A percentile compares a stretch with the other conserved stretches of the same genome.
Conservation (phyloP, 352 stramenopile species). For the Globisporangium nagaii region DNA sequence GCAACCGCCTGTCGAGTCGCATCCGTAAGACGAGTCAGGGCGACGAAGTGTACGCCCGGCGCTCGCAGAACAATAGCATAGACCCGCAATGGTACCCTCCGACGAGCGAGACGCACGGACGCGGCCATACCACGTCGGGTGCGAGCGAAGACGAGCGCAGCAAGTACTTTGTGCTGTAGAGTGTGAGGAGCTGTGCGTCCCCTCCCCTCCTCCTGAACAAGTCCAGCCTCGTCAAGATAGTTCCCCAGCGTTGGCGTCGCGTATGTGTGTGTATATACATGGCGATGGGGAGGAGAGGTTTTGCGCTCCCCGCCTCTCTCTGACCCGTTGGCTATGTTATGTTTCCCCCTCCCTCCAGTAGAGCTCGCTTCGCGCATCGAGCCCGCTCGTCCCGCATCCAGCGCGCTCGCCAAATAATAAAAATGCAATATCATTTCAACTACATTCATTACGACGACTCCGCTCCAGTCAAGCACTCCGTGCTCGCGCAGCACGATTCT, state of each 20-base stretch:
- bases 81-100: conserved; percentile 35
- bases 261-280: neutral
- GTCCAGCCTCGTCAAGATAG: neutral
- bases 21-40: conserved; percentile 54
- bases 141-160: conserved; percentile 66
- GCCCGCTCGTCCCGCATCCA: neutral
- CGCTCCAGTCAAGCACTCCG: too few species aligned
- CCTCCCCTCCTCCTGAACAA: too few species aligned
- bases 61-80: conserved; percentile 66
- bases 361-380: neutral
- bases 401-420: too few species aligned
- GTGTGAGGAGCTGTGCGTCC: neutral
- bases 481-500: too few species aligned
- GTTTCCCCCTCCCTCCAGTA: neutral
- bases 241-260: neutral
- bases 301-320: neutral
- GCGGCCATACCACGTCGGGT: conserved; percentile 28
- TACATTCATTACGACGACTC: neutral
- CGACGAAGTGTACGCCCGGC: conserved; percentile 41
- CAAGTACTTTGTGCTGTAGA: conserved; percentile 85
- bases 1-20: conserved; percentile 58
- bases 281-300: neutral
- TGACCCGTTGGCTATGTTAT: neutral
- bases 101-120: conserved; percentile 19
- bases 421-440: neutral